These are phyloP conservation scores for Penstemon barbatus DNA, from an alignment of 257 asterid species.

Conservation along the genomic window DNA sequence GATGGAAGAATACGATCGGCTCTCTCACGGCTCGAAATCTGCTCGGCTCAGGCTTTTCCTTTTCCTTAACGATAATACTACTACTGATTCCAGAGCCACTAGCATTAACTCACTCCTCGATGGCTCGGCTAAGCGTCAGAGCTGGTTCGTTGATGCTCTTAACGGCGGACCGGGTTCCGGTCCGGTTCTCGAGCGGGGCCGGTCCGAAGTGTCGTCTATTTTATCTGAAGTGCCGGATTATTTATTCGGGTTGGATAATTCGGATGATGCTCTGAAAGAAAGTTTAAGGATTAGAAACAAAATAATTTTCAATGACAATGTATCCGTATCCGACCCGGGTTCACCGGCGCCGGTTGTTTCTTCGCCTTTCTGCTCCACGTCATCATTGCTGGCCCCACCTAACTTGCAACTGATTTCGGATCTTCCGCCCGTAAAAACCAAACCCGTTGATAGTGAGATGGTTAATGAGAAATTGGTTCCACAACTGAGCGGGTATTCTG, in stretches of 20 bases:
- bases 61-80: slow-evolving; percentile 28
- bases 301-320: slow-evolving; percentile 38
- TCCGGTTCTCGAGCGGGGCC: slow-evolving; percentile 65
- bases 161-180: slow-evolving; percentile 63
- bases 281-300: slow-evolving; percentile 33
- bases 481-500: slow-evolving; percentile 50
- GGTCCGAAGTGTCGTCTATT: slow-evolving; percentile 80
- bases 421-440: slow-evolving; percentile 79
- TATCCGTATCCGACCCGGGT: slow-evolving; percentile 62
- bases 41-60: slow-evolving; percentile 52
- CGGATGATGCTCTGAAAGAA: slow-evolving; percentile 59
- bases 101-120: slow-evolving; percentile 74
- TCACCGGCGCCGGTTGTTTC: slow-evolving; percentile 66
- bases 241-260: slow-evolving; percentile 75
- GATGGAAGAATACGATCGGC: slow-evolving; percentile 64
- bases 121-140: slow-evolving; percentile 82
- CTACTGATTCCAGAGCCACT: slow-evolving; percentile 48
- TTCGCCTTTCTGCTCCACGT: slow-evolving; percentile 69
- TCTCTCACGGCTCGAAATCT: slow-evolving; percentile 26
- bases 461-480: slow-evolving; percentile 34
- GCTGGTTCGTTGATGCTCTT: slow-evolving; percentile 84
- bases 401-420: slow-evolving; percentile 51
- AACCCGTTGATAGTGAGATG: slow-evolving; percentile 39
- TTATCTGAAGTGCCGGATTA: slow-evolving; percentile 88
- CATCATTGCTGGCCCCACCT: slow-evolving; percentile 64